Evolutionary conservation across 1,139 yeast species (phyloP).

Genomic region (Hyphopichia burtonii): DNA sequence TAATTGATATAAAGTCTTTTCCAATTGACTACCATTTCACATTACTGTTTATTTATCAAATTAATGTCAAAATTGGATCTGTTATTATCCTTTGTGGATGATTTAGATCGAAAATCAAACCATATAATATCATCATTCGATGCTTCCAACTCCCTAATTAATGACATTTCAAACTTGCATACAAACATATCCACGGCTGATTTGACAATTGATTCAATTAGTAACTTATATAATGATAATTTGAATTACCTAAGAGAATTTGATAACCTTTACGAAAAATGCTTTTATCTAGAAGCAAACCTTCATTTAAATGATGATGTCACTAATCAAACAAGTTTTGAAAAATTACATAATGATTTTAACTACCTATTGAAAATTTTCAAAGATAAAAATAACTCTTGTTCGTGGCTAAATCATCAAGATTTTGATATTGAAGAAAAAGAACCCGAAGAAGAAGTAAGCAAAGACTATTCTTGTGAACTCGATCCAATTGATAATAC

Average conservation of each 20-base stretch:
- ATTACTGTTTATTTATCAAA: too few species aligned
- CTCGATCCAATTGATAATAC: constrained; percentile 1
- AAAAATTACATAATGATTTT: constrained; percentile 49
- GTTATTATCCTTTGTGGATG: constrained; percentile 29
- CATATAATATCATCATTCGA: constrained; percentile 19
- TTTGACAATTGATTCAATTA: constrained; percentile 28
- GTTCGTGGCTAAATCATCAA: background rate
- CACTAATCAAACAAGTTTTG: constrained; percentile 49
- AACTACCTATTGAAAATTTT: constrained; percentile 24
- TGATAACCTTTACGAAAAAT: constrained; percentile 30
- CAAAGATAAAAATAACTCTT: constrained; percentile 1
- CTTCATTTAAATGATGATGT: constrained; percentile 28
- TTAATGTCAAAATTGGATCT: constrained; percentile 25
- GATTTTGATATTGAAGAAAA: constrained; percentile 7
- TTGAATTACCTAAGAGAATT: constrained; percentile 22
- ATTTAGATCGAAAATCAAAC: constrained; percentile 28
- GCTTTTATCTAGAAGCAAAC: constrained; percentile 35
- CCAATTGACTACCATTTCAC: background rate
- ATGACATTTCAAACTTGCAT: constrained; percentile 19
- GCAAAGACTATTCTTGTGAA: background rate
- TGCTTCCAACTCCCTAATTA: constrained; percentile 21
- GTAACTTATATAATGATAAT: constrained; percentile 23
- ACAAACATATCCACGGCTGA: constrained; percentile 28
- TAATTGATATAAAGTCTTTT: background rate
- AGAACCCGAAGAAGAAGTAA: constrained; percentile 10